Conservation (phyloP, 1,284 basidiomycete genomes). For the Peniophora sp. region DNA sequence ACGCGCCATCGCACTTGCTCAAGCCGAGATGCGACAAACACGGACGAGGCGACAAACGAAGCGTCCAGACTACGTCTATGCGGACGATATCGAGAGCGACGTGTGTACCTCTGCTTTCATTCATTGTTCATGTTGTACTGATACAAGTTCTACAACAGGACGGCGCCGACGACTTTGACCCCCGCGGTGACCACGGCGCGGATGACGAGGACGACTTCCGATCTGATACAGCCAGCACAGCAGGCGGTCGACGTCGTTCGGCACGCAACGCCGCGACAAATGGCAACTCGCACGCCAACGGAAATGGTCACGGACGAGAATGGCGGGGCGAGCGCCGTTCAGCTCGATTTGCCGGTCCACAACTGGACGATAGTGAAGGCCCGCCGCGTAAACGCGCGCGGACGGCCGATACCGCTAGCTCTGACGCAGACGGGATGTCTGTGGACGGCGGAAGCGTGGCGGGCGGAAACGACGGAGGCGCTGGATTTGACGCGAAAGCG, state of each 20-base stretch:
- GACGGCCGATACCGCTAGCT: slow-evolving; percentile 61
- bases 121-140: slow-evolving; percentile 2
- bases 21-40: slow-evolving; percentile 69
- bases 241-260: slow-evolving; percentile 49
- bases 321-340: slow-evolving; percentile 74
- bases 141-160: slow-evolving; percentile 15
- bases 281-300: slow-evolving; percentile 41
- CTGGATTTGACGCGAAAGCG: slow-evolving; percentile 43
- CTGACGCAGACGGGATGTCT: slow-evolving; percentile 18
- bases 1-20: slow-evolving; percentile 52
- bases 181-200: slow-evolving; percentile 20
- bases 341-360: slow-evolving; percentile 49
- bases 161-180: slow-evolving; percentile 45
- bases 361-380: slow-evolving; percentile 28
- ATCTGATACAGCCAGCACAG: slow-evolving; percentile 25
- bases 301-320: slow-evolving; percentile 21
- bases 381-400: slow-evolving; percentile 58
- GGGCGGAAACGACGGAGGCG: slow-evolving; percentile 26
- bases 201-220: slow-evolving; percentile 33
- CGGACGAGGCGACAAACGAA: slow-evolving; percentile 62
- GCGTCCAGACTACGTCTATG: slow-evolving; percentile 72
- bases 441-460: slow-evolving; percentile 9
- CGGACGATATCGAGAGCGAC: slow-evolving; percentile 55
- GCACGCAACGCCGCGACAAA: slow-evolving; percentile 40
- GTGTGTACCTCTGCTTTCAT: slow-evolving; percentile 34